Evolutionary conservation across 208 protist species (phyloP), one percentile per base, ranked within the genome.

Genomic region (Acanthamoeba triangularis): DNA sequence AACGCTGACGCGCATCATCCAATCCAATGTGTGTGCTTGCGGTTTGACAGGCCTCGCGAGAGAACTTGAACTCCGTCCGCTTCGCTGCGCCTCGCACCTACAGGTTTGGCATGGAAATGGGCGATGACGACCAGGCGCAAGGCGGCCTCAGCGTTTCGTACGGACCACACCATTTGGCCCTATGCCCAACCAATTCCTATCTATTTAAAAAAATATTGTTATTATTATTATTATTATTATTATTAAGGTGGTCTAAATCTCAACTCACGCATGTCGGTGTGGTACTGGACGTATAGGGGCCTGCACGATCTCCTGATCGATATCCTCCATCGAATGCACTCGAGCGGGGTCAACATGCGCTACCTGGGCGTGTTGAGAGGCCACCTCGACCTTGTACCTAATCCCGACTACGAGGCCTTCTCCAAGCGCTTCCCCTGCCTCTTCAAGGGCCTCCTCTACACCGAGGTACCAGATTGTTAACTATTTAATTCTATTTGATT

Each of bases 261-360:
- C n/a, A n/a, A n/a, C n/a, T n/a, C n/a, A n/a, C n/a, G n/a, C n/a
- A n/a, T n/a, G n/a, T n/a, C n/a, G n/a, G n/a, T n/a, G n/a, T n/a
- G n/a, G n/a, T n/a, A n/a, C n/a, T n/a, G n/a, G n/a, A n/a, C n/a
- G n/a, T n/a, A n/a, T 80, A 80, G 67, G 25, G 65, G 14, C 18
- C 67, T 94, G 11, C 90, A 94, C 41, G 65, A 61, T 25, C 90
- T 54, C 1, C 65, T 94, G 61, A 94, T 94, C n/a, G 30, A 33
- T 3, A 47, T 94, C 14, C 47, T 94, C 16, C 90, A 94, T 25
- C 56, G 67, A 1, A 94, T 94, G 90, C 90, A 94, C 41, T 23
- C 25, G 56, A 80, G 67, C 10, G 90, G 90, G 2, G 67, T 94
- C 28, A 94, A 94, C 47, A 44, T 23, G 65, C 35, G 90, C 11